These are phyloP conservation scores for Camelina laxa DNA, from an alignment of 345 rosid genomes.

Conservation along the genomic window DNA sequence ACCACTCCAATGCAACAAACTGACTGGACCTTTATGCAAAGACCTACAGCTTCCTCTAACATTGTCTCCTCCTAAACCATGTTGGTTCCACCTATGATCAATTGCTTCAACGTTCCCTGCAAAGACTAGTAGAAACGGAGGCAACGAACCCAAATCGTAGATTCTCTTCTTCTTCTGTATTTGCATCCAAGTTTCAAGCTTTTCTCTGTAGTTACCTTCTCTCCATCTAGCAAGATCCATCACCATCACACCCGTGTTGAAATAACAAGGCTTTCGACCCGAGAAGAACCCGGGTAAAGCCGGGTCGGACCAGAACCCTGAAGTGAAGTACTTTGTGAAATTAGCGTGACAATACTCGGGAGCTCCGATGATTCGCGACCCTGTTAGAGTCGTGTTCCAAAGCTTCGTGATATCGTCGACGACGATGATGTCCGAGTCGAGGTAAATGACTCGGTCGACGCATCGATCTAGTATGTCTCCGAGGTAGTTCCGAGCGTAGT, in stretches of 20 bases:
- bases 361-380: constrained; percentile 75
- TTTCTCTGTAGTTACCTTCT: constrained; percentile 64
- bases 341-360: constrained; percentile 97
- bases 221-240: constrained; percentile 88
- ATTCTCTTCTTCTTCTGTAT: constrained; percentile 72
- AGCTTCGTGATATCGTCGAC: constrained; percentile 83
- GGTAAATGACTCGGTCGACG: constrained; percentile 90
- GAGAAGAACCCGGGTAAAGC: constrained; percentile 59
- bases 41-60: constrained; percentile 83
- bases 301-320: constrained; percentile 88
- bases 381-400: constrained; percentile 64
- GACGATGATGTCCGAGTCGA: constrained; percentile 86
- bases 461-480: constrained; percentile 82
- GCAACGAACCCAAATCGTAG: constrained; percentile 88
- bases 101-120: constrained; percentile 82
- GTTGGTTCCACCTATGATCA: constrained; percentile 93
- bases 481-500: constrained; percentile 87
- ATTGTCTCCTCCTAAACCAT: constrained; percentile 95
- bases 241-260: constrained; percentile 98
- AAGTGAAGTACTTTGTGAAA: constrained; percentile 89
- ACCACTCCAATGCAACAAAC: constrained; percentile 97
- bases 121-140: constrained; percentile 86
- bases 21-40: constrained; percentile 86
- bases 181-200: constrained; percentile 90
- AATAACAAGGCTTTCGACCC: constrained; percentile 73